Percentiles rank a stretch among this genome's conserved stretches.
These are phyloP conservation scores for Fusarium robinianum DNA, from an alignment of 2,329 filamentous ascomycete species.

Conservation along the genomic window DNA sequence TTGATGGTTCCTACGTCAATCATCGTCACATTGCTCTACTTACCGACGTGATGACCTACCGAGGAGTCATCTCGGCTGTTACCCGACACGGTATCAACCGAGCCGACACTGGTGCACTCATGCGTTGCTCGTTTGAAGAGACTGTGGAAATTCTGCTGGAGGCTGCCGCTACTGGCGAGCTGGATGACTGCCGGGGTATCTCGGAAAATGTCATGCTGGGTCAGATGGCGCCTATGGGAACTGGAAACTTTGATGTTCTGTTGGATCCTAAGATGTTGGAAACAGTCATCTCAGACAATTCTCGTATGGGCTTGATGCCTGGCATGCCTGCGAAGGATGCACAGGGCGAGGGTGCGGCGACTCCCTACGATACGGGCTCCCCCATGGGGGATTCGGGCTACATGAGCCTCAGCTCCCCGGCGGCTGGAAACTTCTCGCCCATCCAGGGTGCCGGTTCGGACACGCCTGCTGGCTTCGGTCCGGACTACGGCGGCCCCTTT, in stretches of 20 bases:
- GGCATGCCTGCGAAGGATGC: slow-evolving; percentile 77
- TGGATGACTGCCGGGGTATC: slow-evolving; percentile 97
- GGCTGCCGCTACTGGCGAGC: slow-evolving; percentile 89
- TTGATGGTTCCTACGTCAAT: slow-evolving; percentile 99
- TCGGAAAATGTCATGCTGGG: slow-evolving; percentile 99
- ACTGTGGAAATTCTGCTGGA: slow-evolving; percentile 98
- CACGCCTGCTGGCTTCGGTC: slow-evolving; percentile 66
- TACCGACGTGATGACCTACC: slow-evolving; percentile 96
- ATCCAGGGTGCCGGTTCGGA: slow-evolving; percentile 78
- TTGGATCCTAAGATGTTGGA: slow-evolving; percentile 95
- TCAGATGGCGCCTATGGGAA: slow-evolving; percentile 95
- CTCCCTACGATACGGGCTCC: slow-evolving; percentile 89
- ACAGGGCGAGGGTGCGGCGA: slow-evolving; percentile 81
- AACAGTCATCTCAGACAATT: slow-evolving; percentile 92
- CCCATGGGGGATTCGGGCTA: slow-evolving; percentile 75
- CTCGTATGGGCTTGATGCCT: slow-evolving; percentile 79
- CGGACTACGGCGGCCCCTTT: slow-evolving; percentile 61
- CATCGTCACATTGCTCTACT: slow-evolving; percentile 94
- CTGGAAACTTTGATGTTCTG: slow-evolving; percentile 91
- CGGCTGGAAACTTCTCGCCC: slow-evolving; percentile 71
- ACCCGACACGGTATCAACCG: slow-evolving; percentile 99
- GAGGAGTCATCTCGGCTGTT: slow-evolving; percentile 91
- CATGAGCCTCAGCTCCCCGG: slow-evolving; percentile 65
- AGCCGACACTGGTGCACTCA: slow-evolving; percentile 94
- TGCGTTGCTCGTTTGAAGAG: slow-evolving; percentile 99